Evolutionary conservation across 1,284 basidiomycete species (phyloP).

Genomic region (Jaminaea rosea): DNA sequence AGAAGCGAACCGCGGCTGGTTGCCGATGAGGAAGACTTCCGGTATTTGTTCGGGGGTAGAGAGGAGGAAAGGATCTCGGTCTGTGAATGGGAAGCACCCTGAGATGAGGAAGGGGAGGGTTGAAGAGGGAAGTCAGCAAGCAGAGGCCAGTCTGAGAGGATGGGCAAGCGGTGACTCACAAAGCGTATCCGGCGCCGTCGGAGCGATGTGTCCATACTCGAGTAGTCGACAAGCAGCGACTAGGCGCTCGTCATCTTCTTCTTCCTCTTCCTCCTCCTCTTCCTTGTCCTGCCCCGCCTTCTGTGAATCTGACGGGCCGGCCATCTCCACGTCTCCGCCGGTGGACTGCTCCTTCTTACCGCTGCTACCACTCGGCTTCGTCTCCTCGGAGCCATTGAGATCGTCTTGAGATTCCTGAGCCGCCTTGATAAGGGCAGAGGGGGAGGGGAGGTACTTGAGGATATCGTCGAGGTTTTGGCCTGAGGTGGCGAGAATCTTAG

Average conservation of each 20-base stretch:
- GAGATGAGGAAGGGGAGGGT: neutral
- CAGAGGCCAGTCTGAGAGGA: neutral
- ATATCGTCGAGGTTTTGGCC: conserved; percentile 93
- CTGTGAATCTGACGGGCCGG: neutral
- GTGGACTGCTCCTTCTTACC: conserved; percentile 36
- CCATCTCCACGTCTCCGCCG: neutral
- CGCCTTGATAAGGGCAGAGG: neutral
- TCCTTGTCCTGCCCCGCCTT: neutral
- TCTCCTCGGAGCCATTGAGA: neutral
- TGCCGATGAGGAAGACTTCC: conserved; percentile 83
- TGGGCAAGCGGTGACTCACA: conserved; percentile 55
- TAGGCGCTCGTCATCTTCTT: conserved; percentile 49
- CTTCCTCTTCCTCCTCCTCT: conserved; percentile 12
- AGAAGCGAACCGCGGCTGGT: conserved; percentile 57
- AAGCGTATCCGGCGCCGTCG: conserved; percentile 93
- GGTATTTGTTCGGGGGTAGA: conserved; percentile 68
- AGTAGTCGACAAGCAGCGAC: conserved; percentile 70
- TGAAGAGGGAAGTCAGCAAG: neutral
- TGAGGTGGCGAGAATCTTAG: conserved; percentile 65
- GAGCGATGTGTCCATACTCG: conserved; percentile 89
- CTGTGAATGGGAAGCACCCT: conserved; percentile 90
- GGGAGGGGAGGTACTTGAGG: conserved; percentile 67
- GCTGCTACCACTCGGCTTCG: neutral
- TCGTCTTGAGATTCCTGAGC: neutral
- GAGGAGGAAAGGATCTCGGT: conserved; percentile 81